These are phyloP conservation scores for Blastobotrys elegans DNA, from an alignment of 1,139 yeast species.

Conservation along the genomic window DNA sequence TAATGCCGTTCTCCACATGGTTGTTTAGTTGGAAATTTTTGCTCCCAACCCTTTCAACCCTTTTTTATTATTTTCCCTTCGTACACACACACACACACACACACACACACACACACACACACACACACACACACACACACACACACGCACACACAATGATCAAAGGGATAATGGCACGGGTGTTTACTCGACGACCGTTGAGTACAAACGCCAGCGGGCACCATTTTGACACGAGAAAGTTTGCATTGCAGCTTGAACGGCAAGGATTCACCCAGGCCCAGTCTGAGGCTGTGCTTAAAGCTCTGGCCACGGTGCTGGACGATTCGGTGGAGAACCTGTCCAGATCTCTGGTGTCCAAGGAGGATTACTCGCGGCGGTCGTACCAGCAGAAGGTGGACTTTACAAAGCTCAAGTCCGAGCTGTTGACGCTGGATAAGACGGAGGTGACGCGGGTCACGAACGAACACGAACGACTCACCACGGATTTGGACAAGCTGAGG, in stretches of 20 bases:
- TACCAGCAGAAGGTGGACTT: constrained; percentile 96
- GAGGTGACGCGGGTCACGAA: constrained; percentile 78
- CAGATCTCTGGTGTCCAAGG: constrained; percentile 73
- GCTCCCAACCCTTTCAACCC: background rate
- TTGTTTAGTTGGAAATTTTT: background rate
- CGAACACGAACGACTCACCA: constrained; percentile 80
- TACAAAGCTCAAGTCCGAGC: constrained; percentile 87
- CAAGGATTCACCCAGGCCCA: constrained; percentile 74
- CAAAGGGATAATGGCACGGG: background rate
- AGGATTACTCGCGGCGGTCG: constrained; percentile 73
- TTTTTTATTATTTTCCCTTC: background rate
- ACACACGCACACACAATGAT: background rate
- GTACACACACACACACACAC: too few species aligned
- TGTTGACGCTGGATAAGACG: constrained; percentile 80
- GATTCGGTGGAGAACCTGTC: constrained; percentile 78
- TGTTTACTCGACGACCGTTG: background rate
- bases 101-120: background rate
- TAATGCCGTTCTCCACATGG: background rate
- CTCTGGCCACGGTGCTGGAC: constrained; percentile 71
- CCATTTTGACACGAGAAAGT: constrained; percentile 72
- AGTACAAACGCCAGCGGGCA: constrained; percentile 16
- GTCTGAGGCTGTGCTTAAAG: constrained; percentile 72
- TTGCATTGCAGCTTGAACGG: constrained; percentile 60
- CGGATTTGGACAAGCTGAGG: constrained; percentile 81
- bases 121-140: background rate